Evolutionary conservation across 805 yeast species (phyloP).

Genomic region (Myxozyma neglecta): DNA sequence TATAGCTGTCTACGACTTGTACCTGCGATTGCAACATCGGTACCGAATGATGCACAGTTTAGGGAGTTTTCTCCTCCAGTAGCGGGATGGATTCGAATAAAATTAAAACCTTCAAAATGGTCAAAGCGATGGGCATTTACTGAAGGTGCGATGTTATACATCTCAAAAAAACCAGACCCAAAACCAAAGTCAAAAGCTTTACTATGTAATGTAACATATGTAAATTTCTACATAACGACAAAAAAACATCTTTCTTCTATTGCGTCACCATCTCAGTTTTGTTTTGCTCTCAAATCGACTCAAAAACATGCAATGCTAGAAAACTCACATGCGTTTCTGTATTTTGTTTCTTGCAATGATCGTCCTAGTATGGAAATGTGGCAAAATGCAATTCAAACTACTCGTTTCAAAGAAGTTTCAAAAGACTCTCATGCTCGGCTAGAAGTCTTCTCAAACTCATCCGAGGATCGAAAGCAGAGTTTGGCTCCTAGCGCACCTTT

Average conservation of each 20-base stretch:
- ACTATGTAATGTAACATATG: conserved; percentile 12
- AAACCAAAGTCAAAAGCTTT: conserved; percentile 15
- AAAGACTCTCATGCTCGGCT: conserved; percentile 2
- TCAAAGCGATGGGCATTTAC: conserved; percentile 18
- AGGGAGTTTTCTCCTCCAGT: conserved; percentile 14
- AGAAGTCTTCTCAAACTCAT: background rate
- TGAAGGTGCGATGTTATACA: conserved; percentile 7
- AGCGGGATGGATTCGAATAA: conserved; percentile 13
- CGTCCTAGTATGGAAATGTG: conserved; percentile 18
- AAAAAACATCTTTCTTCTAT: background rate
- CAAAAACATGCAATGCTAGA: conserved; percentile 17
- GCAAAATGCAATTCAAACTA: conserved; percentile 7
- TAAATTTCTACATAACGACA: conserved; percentile 5
- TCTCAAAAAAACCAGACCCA: conserved; percentile 14
- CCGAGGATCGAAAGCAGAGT: background rate
- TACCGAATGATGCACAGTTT: conserved; percentile 7
- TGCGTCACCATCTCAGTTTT: conserved; percentile 1
- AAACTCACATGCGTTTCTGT: conserved; percentile 12
- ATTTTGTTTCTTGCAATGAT: conserved; percentile 15
- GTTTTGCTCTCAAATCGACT: conserved; percentile 17
- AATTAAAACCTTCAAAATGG: conserved; percentile 15
- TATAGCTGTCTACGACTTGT: conserved; percentile 4
- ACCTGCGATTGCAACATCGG: background rate
- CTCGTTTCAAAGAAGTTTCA: conserved; percentile 9
- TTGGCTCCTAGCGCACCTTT: conserved; percentile 1